Base-by-base conservation (phyloP, 768 basidiomycete species). In the Lentinula raphanica region DNA sequence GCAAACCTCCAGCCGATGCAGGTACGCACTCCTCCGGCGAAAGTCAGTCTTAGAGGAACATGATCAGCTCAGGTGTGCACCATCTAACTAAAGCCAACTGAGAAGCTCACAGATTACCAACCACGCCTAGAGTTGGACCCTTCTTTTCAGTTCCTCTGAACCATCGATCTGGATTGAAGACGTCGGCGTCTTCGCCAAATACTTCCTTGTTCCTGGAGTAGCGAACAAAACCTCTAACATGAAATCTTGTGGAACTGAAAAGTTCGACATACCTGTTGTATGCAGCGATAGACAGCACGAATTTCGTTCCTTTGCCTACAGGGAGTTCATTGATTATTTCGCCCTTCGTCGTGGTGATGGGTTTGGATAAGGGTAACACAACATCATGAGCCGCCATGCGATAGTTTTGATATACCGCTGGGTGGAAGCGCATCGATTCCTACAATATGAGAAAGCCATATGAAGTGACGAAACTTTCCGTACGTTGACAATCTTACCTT, bases 91-190 rank as follows among this genome's bases (percentile, higher is more conserved):
- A 5, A 3, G 8, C 17, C 9, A 5, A 27, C 13, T 3, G 5
- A 32, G 11, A 6, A 7, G 62, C 73, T 57, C 69, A 84, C 81
- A 77, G 62, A 65, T 81, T 80, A 13, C 73, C 74, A 59, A 76
- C 79, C 8, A 80, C 78, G 4, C 78, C 78, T 3, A 80, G 64
- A 7, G 71, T 72, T 3, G 73, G 71, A 17, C 68, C 72, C 55
- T 72, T 78, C 64, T 71, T 78, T 2, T 66, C 67, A 5, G 67
- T 62, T 15, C 66, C 66, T 59, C 62, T 67, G n/a, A 83, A 62
- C 84, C 84, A 87, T 57, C 85, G 71, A 50, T 81, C 79, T 3
- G 82, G 83, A 46, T 80, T 78, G 66, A 79, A 87, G 19, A 68
- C 64, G 53, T 80, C 63, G 2, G 84, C 80, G 62, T 85, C 81